Conservation (phyloP, 75 land plant genomes). For the Pseudotsuga menziesii region DNA sequence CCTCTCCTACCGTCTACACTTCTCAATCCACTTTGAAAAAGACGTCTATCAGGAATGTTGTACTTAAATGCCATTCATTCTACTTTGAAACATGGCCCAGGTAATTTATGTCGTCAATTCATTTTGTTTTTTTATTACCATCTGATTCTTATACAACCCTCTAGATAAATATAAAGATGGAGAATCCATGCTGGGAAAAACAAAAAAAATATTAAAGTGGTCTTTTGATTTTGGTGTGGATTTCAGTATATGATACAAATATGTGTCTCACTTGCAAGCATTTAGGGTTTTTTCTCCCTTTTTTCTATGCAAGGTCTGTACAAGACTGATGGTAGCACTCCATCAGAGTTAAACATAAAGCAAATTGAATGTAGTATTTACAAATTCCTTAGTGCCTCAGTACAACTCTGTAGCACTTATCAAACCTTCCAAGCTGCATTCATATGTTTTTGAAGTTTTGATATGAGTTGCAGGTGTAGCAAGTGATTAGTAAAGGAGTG, state of each 20-base stretch:
- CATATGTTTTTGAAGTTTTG: neutral
- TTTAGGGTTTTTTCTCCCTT: neutral
- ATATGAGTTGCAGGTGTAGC: no score
- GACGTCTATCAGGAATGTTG: slow-evolving; percentile 53
- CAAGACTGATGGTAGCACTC: slow-evolving; percentile 50
- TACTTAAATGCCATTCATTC: slow-evolving; percentile 56
- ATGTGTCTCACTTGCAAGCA: neutral
- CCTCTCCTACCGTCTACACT: slow-evolving; percentile 70
- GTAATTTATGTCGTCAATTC: slow-evolving; percentile 20
- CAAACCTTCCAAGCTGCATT: neutral
- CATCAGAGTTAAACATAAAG: slow-evolving; percentile 43
- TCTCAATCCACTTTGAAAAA: slow-evolving; percentile 50
- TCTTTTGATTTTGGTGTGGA: no score
- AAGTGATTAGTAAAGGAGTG: no score
- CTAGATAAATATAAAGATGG: no score
- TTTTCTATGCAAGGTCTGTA: slow-evolving; percentile 46
- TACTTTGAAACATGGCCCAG: slow-evolving; percentile 64
- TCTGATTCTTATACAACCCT: no score
- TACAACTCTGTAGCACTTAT: slow-evolving; percentile 1
- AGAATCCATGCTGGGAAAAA: neutral
- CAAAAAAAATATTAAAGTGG: no score
- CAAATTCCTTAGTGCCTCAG: slow-evolving; percentile 50
- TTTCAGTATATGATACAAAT: no score
- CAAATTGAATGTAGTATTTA: slow-evolving; percentile 50
- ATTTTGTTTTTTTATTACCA: neutral